Conservation (phyloP, 2,329 filamentous ascomycete genomes). For the Arthrobotrys conoides region DNA sequence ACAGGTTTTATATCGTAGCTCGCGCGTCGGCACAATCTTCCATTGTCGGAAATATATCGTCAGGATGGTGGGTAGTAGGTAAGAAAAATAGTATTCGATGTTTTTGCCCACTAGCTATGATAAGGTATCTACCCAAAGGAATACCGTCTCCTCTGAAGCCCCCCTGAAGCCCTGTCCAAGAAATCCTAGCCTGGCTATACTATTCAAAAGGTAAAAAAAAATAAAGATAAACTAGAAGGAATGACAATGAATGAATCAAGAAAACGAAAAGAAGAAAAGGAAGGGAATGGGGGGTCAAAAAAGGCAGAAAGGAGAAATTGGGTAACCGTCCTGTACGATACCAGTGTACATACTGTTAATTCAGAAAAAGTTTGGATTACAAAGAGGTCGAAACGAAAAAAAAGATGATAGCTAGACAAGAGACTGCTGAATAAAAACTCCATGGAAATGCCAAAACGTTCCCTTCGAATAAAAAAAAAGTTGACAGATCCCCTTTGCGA, state of each 20-base stretch:
- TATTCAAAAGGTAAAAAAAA: constrained; percentile 1
- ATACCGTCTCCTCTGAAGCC: not conserved
- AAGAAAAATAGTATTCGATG: constrained; percentile 20
- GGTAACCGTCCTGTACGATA: constrained; percentile 29
- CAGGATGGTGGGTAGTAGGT: not conserved
- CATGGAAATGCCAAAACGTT: constrained; percentile 53
- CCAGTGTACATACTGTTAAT: constrained; percentile 16
- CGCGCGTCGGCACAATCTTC: no score
- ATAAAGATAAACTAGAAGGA: constrained; percentile 3
- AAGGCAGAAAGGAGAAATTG: not conserved
- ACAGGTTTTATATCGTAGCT: not conserved
- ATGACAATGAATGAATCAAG: constrained; percentile 10
- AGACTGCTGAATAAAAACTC: constrained; percentile 47
- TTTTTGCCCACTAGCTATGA: constrained; percentile 13
- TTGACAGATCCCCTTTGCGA: constrained; percentile 10
- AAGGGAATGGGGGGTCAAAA: not conserved
- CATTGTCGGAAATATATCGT: not conserved
- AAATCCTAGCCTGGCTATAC: constrained; percentile 41
- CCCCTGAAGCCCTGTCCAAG: constrained; percentile 37
- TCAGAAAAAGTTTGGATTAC: constrained; percentile 15
- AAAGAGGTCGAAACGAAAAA: not conserved
- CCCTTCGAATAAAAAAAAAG: constrained; percentile 3
- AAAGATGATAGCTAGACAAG: constrained; percentile 36
- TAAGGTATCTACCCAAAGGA: constrained; percentile 18
- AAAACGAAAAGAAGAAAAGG: not conserved